Evolutionary conservation across 257 asterid species (phyloP).

Genomic region (Capsicum chinense): DNA sequence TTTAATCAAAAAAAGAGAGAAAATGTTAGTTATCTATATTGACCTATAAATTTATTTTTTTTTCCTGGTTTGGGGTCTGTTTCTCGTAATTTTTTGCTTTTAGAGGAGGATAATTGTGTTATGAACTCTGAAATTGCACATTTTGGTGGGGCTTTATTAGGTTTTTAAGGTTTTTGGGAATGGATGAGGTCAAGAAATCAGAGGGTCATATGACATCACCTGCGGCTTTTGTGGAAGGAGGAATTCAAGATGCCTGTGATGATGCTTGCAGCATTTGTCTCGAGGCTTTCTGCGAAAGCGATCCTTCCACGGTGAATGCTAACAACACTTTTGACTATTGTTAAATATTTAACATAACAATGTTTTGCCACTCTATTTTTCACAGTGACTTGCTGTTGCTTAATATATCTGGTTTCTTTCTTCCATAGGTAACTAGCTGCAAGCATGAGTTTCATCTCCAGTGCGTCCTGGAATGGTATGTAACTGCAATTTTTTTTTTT

Average conservation of each 20-base stretch:
- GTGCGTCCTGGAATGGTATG: constrained; percentile 93
- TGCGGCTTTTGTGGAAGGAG: constrained; percentile 97
- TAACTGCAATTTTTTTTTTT: not conserved
- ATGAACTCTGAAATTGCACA: constrained; percentile 1
- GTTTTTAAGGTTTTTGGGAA: constrained; percentile 46
- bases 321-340: not conserved
- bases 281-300: constrained; percentile 73
- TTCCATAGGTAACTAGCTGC: constrained; percentile 71
- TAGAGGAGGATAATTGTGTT: not conserved
- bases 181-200: constrained; percentile 59
- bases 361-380: not conserved
- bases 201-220: constrained; percentile 73
- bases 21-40: not conserved
- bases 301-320: constrained; percentile 76
- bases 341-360: not conserved
- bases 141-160: constrained; percentile 27
- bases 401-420: constrained; percentile 18
- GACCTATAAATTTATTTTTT: not conserved
- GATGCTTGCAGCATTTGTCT: constrained; percentile 98
- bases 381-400: not conserved
- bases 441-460: constrained; percentile 94
- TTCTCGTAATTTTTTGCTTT: not conserved
- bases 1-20: not conserved
- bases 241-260: constrained; percentile 90
- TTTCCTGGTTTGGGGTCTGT: not conserved